phyloP scores from a whole-genome alignment of 257 asterid species.

The Galeopsis tetrahit region DNA sequence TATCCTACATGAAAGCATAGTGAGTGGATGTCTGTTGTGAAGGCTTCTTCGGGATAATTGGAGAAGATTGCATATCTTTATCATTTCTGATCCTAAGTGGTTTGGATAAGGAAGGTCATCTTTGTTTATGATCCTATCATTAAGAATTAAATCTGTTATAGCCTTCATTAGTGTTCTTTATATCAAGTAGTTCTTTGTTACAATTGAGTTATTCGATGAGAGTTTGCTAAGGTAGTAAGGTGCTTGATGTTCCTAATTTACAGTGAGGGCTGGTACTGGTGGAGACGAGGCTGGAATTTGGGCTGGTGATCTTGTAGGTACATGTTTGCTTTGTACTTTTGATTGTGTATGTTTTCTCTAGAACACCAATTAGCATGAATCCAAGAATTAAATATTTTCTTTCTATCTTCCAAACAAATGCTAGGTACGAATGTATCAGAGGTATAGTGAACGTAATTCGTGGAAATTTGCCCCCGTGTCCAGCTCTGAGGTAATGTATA shows the following conservation, averaged over 20 bases:
- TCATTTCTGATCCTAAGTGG: constrained; percentile 24
- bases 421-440: constrained; percentile 92
- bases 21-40: neutral
- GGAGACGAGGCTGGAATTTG: constrained; percentile 99
- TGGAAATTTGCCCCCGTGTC: constrained; percentile 77
- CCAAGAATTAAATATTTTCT: constrained; percentile 20
- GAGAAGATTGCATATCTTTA: constrained; percentile 27
- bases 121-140: constrained; percentile 4
- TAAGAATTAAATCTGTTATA: neutral
- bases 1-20: constrained; percentile 8
- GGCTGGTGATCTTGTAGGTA: constrained; percentile 99
- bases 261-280: constrained; percentile 99
- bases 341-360: constrained; percentile 25
- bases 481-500: constrained; percentile 76
- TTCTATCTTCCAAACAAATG: constrained; percentile 24
- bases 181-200: constrained; percentile 22
- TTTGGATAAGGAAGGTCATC: constrained; percentile 25
- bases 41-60: constrained; percentile 26
- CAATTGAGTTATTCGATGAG: neutral
- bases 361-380: constrained; percentile 24
- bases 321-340: constrained; percentile 56
- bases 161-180: constrained; percentile 13
- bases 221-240: constrained; percentile 9
- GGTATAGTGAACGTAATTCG: constrained; percentile 77
- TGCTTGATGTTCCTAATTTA: constrained; percentile 35